A percentile compares a stretch with the other conserved stretches of the same genome.
These are phyloP conservation scores for Meredithiella fracta DNA, from an alignment of 2,329 filamentous ascomycete species.

Conservation along the genomic window DNA sequence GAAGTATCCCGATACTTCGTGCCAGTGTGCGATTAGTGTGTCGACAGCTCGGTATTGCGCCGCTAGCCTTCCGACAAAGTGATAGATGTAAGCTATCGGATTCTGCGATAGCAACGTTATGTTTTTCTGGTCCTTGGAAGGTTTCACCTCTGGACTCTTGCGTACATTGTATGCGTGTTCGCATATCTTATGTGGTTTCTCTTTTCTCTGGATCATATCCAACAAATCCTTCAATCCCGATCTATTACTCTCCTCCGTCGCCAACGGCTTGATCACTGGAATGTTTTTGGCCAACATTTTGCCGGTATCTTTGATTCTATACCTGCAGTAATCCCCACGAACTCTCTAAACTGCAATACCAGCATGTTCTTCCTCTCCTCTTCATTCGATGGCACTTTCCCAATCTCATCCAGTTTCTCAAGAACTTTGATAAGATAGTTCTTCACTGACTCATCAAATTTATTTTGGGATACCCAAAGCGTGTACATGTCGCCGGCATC, in stretches of 20 bases:
- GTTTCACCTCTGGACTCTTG: neutral
- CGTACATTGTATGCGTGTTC: neutral
- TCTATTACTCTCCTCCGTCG: neutral
- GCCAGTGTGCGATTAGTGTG: neutral
- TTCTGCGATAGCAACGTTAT: neutral
- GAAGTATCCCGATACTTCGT: neutral
- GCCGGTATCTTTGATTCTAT: too few species aligned
- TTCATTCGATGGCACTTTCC: neutral
- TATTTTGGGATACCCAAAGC: conserved; percentile 31
- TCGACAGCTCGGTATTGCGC: conserved; percentile 3
- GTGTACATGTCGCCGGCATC: conserved; percentile 19
- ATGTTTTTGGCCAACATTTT: too few species aligned
- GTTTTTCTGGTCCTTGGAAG: neutral
- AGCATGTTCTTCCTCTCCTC: neutral
- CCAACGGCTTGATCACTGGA: too few species aligned
- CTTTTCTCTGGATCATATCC: neutral
- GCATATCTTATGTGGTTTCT: neutral
- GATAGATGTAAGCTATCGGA: neutral
- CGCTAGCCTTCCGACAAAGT: conserved; percentile 4
- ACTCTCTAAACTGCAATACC: too few species aligned
- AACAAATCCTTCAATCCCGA: neutral
- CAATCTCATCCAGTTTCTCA: neutral
- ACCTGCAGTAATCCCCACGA: too few species aligned
- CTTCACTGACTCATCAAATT: neutral
- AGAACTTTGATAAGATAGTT: neutral